A percentile compares a stretch with the other conserved stretches of the same genome.
Evolutionary conservation across 306 rosid species (phyloP).

Genomic region (Bauhinia variegata): DNA sequence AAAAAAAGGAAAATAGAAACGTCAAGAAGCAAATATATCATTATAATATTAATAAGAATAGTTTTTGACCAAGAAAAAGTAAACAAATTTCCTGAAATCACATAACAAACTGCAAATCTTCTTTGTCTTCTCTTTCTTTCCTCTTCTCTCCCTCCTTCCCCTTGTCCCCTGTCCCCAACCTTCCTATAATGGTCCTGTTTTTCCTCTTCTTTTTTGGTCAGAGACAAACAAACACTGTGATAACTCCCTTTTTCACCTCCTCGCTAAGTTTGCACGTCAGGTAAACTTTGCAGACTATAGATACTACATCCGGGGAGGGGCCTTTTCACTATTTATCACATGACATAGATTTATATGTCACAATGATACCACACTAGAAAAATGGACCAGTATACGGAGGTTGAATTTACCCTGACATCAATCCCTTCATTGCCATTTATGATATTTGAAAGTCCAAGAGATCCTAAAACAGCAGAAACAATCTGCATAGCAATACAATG

Average conservation of each 20-base stretch:
- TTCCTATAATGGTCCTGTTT: neutral
- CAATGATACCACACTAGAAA: neutral
- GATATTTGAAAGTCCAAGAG: conserved; percentile 71
- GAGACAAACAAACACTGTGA: neutral
- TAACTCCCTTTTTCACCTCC: neutral
- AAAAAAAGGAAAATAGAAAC: conserved; percentile 17
- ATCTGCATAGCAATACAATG: conserved; percentile 52
- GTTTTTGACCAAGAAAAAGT: neutral
- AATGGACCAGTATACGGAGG: conserved; percentile 1
- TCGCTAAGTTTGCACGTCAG: neutral
- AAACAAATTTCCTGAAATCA: conserved; percentile 9
- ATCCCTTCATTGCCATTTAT: conserved; percentile 68
- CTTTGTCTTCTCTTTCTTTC: neutral
- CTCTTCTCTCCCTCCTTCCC: neutral
- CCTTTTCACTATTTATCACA: neutral
- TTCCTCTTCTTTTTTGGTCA: neutral
- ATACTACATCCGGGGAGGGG: neutral
- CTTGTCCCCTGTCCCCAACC: neutral
- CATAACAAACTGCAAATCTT: conserved; percentile 10
- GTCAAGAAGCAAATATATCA: conserved; percentile 14
- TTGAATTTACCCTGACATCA: conserved; percentile 71
- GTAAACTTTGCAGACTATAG: neutral
- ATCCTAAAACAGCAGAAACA: conserved; percentile 85
- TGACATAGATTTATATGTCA: neutral
- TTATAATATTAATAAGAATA: neutral